phyloP scores from a whole-genome alignment of 148 eudicot genomes.

The Diospyros kaki region DNA sequence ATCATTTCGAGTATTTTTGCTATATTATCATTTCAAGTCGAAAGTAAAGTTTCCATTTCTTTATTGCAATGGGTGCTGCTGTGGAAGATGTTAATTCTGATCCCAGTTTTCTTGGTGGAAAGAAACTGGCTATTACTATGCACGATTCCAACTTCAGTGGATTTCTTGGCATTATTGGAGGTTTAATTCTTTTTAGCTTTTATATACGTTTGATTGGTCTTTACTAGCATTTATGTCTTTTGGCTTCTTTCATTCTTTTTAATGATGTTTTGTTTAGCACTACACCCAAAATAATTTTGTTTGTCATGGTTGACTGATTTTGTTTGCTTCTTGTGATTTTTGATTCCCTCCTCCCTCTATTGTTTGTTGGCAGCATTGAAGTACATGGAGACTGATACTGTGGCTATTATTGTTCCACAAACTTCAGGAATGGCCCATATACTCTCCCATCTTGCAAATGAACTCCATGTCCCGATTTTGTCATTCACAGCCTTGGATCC shows the following conservation, averaged over 20 bases:
- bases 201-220: not conserved
- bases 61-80: slow-evolving; percentile 47
- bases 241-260: not conserved
- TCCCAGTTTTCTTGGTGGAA: slow-evolving; percentile 35
- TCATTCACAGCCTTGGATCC: slow-evolving; percentile 55
- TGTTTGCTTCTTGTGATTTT: too few species aligned
- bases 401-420: slow-evolving; percentile 52
- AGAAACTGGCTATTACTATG: slow-evolving; percentile 24
- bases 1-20: too few species aligned
- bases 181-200: slow-evolving; percentile 11
- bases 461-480: slow-evolving; percentile 49
- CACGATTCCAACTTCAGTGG: slow-evolving; percentile 42
- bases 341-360: not conserved
- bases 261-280: not conserved
- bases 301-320: not conserved
- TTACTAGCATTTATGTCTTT: too few species aligned
- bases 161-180: slow-evolving; percentile 42
- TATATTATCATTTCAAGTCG: too few species aligned
- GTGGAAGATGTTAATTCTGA: slow-evolving; percentile 45
- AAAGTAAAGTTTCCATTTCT: too few species aligned
- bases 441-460: slow-evolving; percentile 44
- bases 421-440: slow-evolving; percentile 36
- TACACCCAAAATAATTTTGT: not conserved
- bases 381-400: slow-evolving; percentile 42
- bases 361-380: slow-evolving; percentile 29